These are phyloP conservation scores for Houttuynia cordata DNA, from an alignment of 164 flowering plant species.

Conservation along the genomic window DNA sequence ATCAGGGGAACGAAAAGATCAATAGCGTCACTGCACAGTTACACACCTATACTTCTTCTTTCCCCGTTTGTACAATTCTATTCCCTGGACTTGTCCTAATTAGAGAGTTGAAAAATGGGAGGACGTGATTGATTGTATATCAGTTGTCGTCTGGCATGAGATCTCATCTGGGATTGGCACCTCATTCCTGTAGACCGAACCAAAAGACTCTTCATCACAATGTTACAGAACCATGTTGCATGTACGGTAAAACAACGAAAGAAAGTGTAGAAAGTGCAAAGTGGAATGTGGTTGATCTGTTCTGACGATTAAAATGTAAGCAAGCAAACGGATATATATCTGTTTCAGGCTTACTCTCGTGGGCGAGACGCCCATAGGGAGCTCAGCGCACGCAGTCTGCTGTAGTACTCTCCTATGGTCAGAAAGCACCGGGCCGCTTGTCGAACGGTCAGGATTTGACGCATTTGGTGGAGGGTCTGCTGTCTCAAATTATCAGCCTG, in stretches of 20 bases:
- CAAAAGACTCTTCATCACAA: not conserved
- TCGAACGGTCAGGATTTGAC: constrained; percentile 62
- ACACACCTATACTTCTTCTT: no score
- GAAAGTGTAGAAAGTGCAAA: no score
- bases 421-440: constrained; percentile 86
- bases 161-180: constrained; percentile 43
- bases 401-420: constrained; percentile 84
- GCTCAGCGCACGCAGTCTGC: constrained; percentile 76
- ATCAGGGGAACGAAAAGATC: no score
- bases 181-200: constrained; percentile 28
- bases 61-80: not conserved
- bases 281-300: not conserved
- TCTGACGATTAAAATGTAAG: not conserved
- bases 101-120: constrained; percentile 50
- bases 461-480: constrained; percentile 84
- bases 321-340: not conserved
- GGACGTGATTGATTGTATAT: constrained; percentile 63
- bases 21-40: no score
- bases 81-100: constrained; percentile 1
- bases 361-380: constrained; percentile 94
- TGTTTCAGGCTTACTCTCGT: constrained; percentile 52
- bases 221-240: no score
- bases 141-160: constrained; percentile 61
- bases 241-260: no score
- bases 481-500: constrained; percentile 97